Base-by-base conservation (phyloP, 2,329 filamentous ascomycete genomes). In the Xylaria arbuscula region DNA sequence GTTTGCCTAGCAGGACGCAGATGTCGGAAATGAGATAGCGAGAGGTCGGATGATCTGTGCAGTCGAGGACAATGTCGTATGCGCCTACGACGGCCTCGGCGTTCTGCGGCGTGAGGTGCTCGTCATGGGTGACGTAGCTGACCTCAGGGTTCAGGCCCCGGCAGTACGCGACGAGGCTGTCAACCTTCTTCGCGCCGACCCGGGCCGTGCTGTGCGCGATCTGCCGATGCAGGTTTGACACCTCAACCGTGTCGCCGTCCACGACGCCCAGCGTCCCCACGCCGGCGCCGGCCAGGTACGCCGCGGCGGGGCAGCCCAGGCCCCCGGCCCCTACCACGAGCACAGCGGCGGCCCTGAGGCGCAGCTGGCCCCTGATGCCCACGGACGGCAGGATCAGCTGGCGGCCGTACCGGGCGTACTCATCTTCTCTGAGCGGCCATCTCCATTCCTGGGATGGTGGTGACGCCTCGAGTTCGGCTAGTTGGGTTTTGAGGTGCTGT, bases 21-120 rank as follows among this genome's bases (percentile, higher is more conserved):
- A 92, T 88, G 77, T 99, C 96, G 0, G 93, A 97, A 72, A 98
- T 93, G 54, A 98, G 87, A 78, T 99, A 98, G 51, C 96, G 92
- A 0, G 93, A 93, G 1, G 93, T 91, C 0, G 96, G 95, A 72
- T 95, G 94, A 80, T 99, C 96, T 10, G 95, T 98, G 79, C 96
- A 99, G 80, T 99, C 96, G 13, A 99, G 88, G 1, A 98, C 89
- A 0, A 98, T 74, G 74, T 97, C 93, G 77, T 97, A 98, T 3
- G 83, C 74, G 0, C 83, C 81, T 64, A 97, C 88, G 48, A 93
- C 89, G 0, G 83, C 79, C 7, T 88, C 81, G 0, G 93, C 92
- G 61, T 91, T 92, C 67, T 88, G 81, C 0, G 93, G 86, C 0
- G 87, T 89, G 15, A 98, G 86, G 71, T 92, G 90, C 15, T 84